These are phyloP conservation scores for Silene uniflora DNA, from an alignment of 148 eudicot species.

Conservation along the genomic window DNA sequence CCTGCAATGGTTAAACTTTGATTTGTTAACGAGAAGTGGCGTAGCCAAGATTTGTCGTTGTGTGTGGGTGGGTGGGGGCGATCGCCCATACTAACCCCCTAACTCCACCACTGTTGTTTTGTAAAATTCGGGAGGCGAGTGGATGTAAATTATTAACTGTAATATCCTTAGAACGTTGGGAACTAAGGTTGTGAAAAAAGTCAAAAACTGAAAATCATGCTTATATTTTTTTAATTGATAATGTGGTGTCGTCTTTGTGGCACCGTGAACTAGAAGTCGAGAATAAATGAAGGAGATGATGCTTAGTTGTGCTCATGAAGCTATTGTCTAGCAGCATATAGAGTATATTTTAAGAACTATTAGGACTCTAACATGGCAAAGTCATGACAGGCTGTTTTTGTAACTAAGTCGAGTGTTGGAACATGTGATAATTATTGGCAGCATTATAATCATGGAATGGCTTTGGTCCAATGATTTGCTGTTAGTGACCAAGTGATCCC, in stretches of 20 bases:
- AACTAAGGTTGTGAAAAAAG: not conserved
- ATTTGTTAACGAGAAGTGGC: no score
- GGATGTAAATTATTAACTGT: not conserved
- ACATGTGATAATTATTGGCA: slow-evolving; percentile 21
- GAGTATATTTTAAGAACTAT: not conserved
- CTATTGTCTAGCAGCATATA: slow-evolving; percentile 9
- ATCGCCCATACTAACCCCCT: no score
- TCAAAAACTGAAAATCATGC: not conserved
- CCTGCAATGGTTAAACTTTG: no score
- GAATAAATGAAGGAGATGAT: not conserved
- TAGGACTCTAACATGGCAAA: slow-evolving; percentile 4
- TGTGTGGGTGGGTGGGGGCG: no score
- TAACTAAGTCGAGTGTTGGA: slow-evolving; percentile 4
- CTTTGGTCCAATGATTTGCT: not conserved
- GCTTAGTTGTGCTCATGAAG: slow-evolving; percentile 5
- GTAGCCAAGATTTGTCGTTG: no score
- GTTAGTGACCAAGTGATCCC: not conserved
- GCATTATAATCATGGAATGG: not conserved
- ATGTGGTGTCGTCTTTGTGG: not conserved
- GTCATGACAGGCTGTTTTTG: slow-evolving; percentile 22
- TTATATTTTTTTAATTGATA: not conserved
- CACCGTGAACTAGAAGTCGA: not conserved
- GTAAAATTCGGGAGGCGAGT: no score
- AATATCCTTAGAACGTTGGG: not conserved
- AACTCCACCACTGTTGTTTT: no score